A percentile compares a stretch with the other conserved stretches of the same genome.
These are phyloP conservation scores for Aureobasidium sp. DNA, from an alignment of 2,329 filamentous ascomycete species.

Conservation along the genomic window DNA sequence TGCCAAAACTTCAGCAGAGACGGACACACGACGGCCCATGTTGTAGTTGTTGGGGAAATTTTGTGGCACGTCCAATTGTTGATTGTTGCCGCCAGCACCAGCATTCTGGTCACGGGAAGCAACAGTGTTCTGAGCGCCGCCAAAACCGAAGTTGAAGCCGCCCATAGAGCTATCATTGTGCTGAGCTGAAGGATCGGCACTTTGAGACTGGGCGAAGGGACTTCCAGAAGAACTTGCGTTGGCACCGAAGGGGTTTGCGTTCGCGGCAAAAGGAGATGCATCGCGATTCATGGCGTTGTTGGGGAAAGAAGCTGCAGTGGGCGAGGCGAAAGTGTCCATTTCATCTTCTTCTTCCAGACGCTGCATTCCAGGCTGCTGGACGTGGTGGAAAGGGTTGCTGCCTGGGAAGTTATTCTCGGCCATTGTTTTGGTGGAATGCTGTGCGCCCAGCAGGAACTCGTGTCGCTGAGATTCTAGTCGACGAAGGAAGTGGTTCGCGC, in stretches of 20 bases:
- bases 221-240: conserved; percentile 21
- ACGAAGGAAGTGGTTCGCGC: conserved; percentile 59
- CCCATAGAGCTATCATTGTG: conserved; percentile 25
- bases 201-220: conserved; percentile 22
- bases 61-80: conserved; percentile 46
- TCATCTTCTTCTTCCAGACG: conserved; percentile 77
- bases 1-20: conserved; percentile 93
- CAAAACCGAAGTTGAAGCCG: conserved; percentile 28
- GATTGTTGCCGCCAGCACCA: conserved; percentile 29
- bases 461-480: conserved; percentile 59
- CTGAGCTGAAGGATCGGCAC: conserved; percentile 12
- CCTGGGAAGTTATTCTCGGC: conserved; percentile 71
- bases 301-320: conserved; percentile 50
- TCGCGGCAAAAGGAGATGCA: conserved; percentile 46
- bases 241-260: conserved; percentile 30
- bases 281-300: conserved; percentile 36
- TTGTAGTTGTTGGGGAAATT: conserved; percentile 90
- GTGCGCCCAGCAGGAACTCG: conserved; percentile 46
- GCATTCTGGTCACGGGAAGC: conserved; percentile 33
- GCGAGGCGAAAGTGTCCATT: conserved; percentile 66
- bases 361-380: conserved; percentile 37
- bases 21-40: conserved; percentile 84
- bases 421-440: conserved; percentile 50
- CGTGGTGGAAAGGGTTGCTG: conserved; percentile 64
- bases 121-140: conserved; percentile 25